These are phyloP conservation scores for Rhizopus arrhizus DNA, from an alignment of 371 early-diverging fungal species.

Conservation along the genomic window DNA sequence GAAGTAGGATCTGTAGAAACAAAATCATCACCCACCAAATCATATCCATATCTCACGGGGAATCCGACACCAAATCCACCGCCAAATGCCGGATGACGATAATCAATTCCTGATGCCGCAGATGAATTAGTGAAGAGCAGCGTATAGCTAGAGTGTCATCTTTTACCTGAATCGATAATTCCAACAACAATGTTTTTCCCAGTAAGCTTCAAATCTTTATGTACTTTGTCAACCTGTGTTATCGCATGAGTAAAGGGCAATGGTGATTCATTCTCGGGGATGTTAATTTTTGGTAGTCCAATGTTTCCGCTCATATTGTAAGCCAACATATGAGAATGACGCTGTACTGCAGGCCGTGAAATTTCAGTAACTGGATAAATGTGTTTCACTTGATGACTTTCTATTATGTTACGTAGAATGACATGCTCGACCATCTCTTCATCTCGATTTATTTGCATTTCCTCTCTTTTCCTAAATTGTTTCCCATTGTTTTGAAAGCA, in stretches of 20 bases:
- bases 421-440: constrained; percentile 5
- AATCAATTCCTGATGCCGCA: constrained; percentile 46
- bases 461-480: constrained; percentile 6
- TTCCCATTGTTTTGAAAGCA: constrained; percentile 10
- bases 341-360: constrained; percentile 28
- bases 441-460: neutral
- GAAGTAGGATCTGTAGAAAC: constrained; percentile 20
- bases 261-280: neutral
- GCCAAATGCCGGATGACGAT: constrained; percentile 71
- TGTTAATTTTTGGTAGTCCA: neutral
- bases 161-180: constrained; percentile 65
- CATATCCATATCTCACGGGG: constrained; percentile 59
- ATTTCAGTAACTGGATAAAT: constrained; percentile 42
- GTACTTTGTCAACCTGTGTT: constrained; percentile 64
- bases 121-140: neutral
- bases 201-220: constrained; percentile 45
- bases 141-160: neutral
- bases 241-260: constrained; percentile 46
- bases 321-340: neutral
- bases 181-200: constrained; percentile 73
- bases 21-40: constrained; percentile 55
- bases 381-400: constrained; percentile 30
- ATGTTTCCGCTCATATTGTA: neutral
- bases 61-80: constrained; percentile 65
- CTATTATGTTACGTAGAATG: constrained; percentile 18